Evolutionary conservation across 2,329 filamentous ascomycete genomes (phyloP).

Genomic region (Acrocalymma vagum): DNA sequence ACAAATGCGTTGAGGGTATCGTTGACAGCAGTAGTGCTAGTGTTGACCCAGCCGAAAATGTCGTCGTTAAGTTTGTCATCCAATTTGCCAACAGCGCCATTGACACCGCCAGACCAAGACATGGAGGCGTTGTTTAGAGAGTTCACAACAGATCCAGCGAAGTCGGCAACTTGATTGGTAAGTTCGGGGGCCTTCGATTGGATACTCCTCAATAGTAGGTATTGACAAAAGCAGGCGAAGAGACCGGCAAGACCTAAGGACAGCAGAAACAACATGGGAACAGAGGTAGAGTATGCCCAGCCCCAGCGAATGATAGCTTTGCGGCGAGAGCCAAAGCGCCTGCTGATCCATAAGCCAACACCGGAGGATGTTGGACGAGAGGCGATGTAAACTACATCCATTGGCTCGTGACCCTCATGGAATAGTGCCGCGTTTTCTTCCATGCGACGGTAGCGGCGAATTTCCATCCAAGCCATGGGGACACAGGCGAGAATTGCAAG

Average conservation of each 20-base stretch:
- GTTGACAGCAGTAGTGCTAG: constrained; percentile 83
- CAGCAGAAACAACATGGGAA: constrained; percentile 85
- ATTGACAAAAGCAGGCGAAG: constrained; percentile 84
- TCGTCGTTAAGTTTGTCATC: constrained; percentile 81
- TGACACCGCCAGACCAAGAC: constrained; percentile 79
- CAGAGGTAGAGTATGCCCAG: constrained; percentile 85
- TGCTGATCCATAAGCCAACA: constrained; percentile 74
- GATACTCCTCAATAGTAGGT: constrained; percentile 76
- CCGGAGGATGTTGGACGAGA: constrained; percentile 80
- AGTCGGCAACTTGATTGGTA: constrained; percentile 76
- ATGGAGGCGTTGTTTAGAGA: constrained; percentile 76
- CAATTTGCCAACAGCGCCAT: constrained; percentile 72
- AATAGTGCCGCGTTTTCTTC: constrained; percentile 74
- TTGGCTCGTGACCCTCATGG: constrained; percentile 74
- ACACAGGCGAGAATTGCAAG: constrained; percentile 77
- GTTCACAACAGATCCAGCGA: constrained; percentile 79
- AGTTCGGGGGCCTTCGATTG: constrained; percentile 80
- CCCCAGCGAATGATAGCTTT: constrained; percentile 83
- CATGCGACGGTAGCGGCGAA: constrained; percentile 78
- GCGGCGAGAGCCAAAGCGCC: constrained; percentile 70
- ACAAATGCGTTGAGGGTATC: constrained; percentile 85
- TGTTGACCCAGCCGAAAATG: constrained; percentile 86
- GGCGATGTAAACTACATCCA: constrained; percentile 89
- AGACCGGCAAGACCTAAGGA: constrained; percentile 83
- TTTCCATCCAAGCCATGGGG: constrained; percentile 83